A percentile compares a stretch with the other conserved stretches of the same genome.
These are phyloP conservation scores for Taiozyma sp. DNA, from an alignment of 1,139 yeast genomes.

Conservation along the genomic window DNA sequence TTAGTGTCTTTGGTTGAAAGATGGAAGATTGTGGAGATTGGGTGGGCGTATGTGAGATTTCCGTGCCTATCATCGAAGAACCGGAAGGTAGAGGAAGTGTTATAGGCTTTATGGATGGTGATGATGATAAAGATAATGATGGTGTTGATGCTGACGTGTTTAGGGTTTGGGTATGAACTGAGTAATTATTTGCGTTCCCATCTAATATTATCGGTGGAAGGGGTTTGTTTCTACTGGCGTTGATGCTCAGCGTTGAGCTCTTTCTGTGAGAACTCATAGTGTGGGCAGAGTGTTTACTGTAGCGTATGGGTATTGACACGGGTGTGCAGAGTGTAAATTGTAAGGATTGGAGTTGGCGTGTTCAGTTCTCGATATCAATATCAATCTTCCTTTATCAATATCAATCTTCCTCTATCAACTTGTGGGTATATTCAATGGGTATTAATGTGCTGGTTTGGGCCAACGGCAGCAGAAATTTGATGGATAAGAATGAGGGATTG, in stretches of 20 bases:
- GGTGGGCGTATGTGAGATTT: slow-evolving; percentile 1
- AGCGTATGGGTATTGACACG: too few relatives aligned
- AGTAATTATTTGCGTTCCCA: neutral
- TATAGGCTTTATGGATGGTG: neutral
- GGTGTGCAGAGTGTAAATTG: neutral
- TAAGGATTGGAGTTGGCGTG: neutral
- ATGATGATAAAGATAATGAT: neutral
- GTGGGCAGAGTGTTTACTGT: neutral
- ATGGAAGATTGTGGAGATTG: slow-evolving; percentile 15
- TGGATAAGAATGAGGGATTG: too few relatives aligned
- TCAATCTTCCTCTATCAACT: too few relatives aligned
- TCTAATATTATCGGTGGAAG: slow-evolving; percentile 22
- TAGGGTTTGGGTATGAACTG: neutral
- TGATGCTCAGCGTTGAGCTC: slow-evolving; percentile 21
- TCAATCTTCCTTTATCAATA: too few relatives aligned
- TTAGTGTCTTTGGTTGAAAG: slow-evolving; percentile 53
- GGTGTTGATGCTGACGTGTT: neutral
- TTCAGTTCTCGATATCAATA: too few relatives aligned
- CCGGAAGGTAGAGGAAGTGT: neutral
- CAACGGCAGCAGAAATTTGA: too few relatives aligned
- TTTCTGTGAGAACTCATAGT: slow-evolving; percentile 14
- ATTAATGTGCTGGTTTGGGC: too few relatives aligned
- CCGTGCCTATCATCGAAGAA: neutral
- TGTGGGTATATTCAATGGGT: too few relatives aligned
- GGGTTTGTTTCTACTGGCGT: slow-evolving; percentile 22